Evolutionary conservation across 108 stramenopile species (phyloP), one percentile per base, ranked within the genome.

Genomic region (Aurantiochytrium sp.): DNA sequence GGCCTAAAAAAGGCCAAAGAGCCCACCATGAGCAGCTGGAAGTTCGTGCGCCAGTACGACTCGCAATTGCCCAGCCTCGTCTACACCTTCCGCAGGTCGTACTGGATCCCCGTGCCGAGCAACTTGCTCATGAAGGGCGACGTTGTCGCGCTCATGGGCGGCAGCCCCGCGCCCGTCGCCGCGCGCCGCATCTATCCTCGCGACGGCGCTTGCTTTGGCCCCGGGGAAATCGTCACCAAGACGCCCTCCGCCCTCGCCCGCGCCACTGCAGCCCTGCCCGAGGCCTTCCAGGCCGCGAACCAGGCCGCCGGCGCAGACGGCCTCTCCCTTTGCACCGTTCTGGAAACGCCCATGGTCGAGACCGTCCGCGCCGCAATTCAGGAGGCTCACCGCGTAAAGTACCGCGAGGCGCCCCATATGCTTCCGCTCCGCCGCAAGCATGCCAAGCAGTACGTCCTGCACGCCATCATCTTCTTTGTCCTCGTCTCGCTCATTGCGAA

Each of bases 111-210:
- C 6, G 73, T 81, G 10, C 73, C 73, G 1, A 48, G 42, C 45
- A 81, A 81, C 32, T 48, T 81, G 39, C 73, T 81, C 42, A 48
- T 81, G 73, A 48, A 81, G 45, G 73, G 73, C 45, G 73, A 81
- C 19, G 32, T 81, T 12, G 73, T 81, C 10, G 73, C 73, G 17
- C 39, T 81, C 36, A 48, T 21, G 6, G 39, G 73, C 6, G 73
- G 45, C n/a, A 48, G 27, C 6, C 45, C 39, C 30, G 73, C 73
- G 17, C 73, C 73, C 21, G 73, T 24, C 6, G 1, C n/a, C 6
- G 73, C 24, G 42, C 21, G n/a, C 19, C n/a, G 39, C n/a, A 48
- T 81, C 27, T 27, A 19, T n/a, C 45, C 73, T 24, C 10, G 21
- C 15, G 45, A 81, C 45, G 24, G 19, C 2, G 30, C 45, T 3